Conservation (phyloP, 257 asterid genomes). For the Nicotiana benthamiana region DNA sequence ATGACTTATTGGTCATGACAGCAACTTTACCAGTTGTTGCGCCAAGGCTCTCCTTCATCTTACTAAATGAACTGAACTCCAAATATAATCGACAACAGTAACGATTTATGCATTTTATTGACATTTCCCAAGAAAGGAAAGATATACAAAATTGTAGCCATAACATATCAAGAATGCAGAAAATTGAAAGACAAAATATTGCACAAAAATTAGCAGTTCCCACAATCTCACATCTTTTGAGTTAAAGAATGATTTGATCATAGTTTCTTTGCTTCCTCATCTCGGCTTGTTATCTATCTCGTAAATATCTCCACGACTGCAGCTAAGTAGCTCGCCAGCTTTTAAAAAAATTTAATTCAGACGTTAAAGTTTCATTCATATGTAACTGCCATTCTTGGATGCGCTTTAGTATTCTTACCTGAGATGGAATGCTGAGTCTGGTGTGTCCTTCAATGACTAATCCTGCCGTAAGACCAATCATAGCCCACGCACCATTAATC, state of each 20-base stretch:
- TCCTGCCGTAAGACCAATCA: slow-evolving; percentile 90
- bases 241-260: neutral
- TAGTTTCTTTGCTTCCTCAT: neutral
- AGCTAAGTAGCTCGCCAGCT: slow-evolving; percentile 74
- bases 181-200: neutral
- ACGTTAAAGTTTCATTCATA: neutral
- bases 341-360: neutral
- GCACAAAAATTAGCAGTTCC: neutral
- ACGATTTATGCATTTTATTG: neutral
- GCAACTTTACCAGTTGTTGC: too few relatives aligned
- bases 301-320: slow-evolving; percentile 40
- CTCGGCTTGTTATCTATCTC: slow-evolving; percentile 23
- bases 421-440: slow-evolving; percentile 60
- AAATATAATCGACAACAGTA: neutral
- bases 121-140: neutral
- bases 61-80: neutral
- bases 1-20: too few relatives aligned
- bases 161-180: neutral
- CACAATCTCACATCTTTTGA: neutral
- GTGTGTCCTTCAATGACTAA: slow-evolving; percentile 78
- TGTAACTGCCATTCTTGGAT: too few relatives aligned
- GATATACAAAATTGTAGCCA: neutral
- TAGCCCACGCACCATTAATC: slow-evolving; percentile 93
- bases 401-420: slow-evolving; percentile 32
- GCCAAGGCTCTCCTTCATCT: too few relatives aligned